phyloP scores from a whole-genome alignment of 2,329 filamentous ascomycete genomes.

The Fusarium papillatum region DNA sequence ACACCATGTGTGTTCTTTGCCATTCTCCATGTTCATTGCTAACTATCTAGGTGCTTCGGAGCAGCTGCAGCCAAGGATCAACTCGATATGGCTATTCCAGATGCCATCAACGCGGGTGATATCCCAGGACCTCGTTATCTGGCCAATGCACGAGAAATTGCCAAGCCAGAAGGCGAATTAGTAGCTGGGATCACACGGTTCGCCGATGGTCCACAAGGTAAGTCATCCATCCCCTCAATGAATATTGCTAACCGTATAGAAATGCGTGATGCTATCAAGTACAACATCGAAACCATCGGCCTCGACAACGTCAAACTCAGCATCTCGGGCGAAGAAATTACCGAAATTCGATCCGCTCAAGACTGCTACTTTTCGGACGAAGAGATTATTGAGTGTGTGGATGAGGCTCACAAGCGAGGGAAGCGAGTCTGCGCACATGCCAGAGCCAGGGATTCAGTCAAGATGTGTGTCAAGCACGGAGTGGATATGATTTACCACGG shows the following conservation, averaged over 20 bases:
- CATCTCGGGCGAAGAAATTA: conserved; percentile 28
- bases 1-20: conserved; percentile 31
- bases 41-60: conserved; percentile 22
- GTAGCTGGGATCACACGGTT: conserved; percentile 27
- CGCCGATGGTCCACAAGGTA: conserved; percentile 3
- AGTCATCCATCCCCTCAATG: neutral
- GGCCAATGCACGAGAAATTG: conserved; percentile 30
- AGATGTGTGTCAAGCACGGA: conserved; percentile 26
- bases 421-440: conserved; percentile 29
- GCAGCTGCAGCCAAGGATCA: conserved; percentile 34
- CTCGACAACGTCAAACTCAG: conserved; percentile 27
- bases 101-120: conserved; percentile 30
- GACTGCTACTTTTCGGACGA: conserved; percentile 30
- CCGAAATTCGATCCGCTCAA: conserved; percentile 18
- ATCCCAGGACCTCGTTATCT: conserved; percentile 27
- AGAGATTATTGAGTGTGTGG: conserved; percentile 24
- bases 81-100: conserved; percentile 26
- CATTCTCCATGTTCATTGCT: no score
- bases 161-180: conserved; percentile 22
- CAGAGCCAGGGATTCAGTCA: conserved; percentile 26
- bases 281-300: conserved; percentile 18
- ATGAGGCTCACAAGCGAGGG: conserved; percentile 25
- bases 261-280: neutral
- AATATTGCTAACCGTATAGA: neutral
- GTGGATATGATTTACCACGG: conserved; percentile 31